Conservation (phyloP, 192 early-diverging fungal genomes). For the Blastocladiella britannica region DNA sequence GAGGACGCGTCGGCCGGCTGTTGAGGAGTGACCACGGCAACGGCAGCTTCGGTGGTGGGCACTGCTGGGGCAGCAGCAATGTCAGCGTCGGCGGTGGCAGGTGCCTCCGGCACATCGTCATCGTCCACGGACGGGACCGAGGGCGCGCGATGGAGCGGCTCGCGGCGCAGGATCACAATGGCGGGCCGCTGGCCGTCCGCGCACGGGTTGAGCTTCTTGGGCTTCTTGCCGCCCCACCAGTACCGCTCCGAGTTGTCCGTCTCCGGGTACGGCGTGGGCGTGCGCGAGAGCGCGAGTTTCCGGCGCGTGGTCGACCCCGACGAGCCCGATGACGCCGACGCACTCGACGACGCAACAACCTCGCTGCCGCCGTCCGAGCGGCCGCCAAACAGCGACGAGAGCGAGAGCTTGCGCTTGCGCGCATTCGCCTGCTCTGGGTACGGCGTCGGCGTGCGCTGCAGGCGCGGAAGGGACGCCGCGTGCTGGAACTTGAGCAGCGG, state of each 20-base stretch:
- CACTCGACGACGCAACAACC: background rate
- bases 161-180: background rate
- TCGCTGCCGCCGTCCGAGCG: background rate
- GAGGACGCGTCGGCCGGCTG: background rate
- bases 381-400: background rate
- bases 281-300: background rate
- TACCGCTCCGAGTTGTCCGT: background rate
- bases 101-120: background rate
- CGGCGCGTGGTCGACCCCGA: background rate
- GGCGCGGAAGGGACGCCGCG: too few species aligned
- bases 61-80: background rate
- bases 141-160: background rate
- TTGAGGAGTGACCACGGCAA: background rate
- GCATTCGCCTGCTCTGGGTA: background rate
- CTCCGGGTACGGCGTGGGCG: constrained; percentile 1
- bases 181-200: background rate
- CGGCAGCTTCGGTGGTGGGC: background rate
- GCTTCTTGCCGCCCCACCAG: background rate
- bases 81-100: background rate
- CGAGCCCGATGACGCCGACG: background rate
- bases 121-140: background rate
- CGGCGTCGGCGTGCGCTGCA: background rate
- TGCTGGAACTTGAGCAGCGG: too few species aligned
- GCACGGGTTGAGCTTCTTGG: background rate
- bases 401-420: background rate